These are phyloP conservation scores for Microbotryum intermedium DNA, from an alignment of 1,284 basidiomycete genomes.

Conservation along the genomic window DNA sequence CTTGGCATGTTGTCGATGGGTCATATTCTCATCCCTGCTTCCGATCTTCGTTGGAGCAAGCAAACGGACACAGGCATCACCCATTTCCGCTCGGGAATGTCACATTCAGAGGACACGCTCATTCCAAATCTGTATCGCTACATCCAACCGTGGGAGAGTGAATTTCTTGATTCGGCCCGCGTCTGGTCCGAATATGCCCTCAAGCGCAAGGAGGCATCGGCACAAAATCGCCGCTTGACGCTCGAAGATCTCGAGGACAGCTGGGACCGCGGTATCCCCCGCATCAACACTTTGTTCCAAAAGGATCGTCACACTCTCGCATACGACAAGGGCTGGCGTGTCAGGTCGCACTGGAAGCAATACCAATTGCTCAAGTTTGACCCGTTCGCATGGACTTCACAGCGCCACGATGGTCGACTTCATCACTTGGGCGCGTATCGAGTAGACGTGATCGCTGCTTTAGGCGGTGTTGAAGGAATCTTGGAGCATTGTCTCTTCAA, in stretches of 20 bases:
- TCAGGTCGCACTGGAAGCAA: constrained; percentile 90
- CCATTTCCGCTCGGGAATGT: constrained; percentile 43
- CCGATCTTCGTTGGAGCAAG: constrained; percentile 94
- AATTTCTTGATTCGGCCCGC: constrained; percentile 94
- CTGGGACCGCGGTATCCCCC: constrained; percentile 85
- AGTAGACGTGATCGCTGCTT: constrained; percentile 96
- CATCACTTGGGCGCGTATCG: constrained; percentile 99
- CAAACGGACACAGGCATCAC: constrained; percentile 80
- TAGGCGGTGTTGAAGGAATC: constrained; percentile 96
- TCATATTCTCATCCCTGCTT: constrained; percentile 94
- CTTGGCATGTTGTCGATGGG: constrained; percentile 99
- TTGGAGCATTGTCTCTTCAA: constrained; percentile 92
- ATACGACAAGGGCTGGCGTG: constrained; percentile 75
- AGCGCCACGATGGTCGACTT: constrained; percentile 93
- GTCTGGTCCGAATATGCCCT: constrained; percentile 99
- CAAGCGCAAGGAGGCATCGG: constrained; percentile 98
- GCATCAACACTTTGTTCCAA: constrained; percentile 96
- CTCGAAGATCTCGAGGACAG: constrained; percentile 38
- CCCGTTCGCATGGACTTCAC: constrained; percentile 98
- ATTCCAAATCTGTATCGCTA: constrained; percentile 98
- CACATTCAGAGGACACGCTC: constrained; percentile 60
- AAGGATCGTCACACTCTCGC: constrained; percentile 63
- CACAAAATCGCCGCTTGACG: constrained; percentile 73
- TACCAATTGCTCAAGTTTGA: constrained; percentile 88
- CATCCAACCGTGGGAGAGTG: constrained; percentile 96